Evolutionary conservation across 257 asterid genomes (phyloP).

Genomic region (Verbena officinalis): DNA sequence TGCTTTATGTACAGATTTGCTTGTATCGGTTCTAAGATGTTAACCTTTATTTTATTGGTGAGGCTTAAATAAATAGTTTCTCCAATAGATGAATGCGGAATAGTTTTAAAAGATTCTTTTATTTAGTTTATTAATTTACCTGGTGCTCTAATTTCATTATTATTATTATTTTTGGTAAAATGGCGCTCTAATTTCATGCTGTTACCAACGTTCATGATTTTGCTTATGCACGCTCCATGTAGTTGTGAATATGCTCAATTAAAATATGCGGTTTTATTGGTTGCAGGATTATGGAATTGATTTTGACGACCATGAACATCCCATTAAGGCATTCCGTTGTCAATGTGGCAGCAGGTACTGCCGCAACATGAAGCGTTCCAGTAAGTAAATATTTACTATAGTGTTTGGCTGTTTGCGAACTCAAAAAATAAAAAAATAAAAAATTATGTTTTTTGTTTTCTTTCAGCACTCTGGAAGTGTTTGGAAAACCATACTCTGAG

Average conservation of each 20-base stretch:
- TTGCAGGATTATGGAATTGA: slow-evolving; percentile 94
- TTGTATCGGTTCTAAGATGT: not conserved
- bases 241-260: not conserved
- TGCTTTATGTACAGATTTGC: slow-evolving; percentile 15
- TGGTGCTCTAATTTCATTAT: not conserved
- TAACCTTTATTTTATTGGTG: slow-evolving; percentile 10
- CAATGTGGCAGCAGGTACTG: slow-evolving; percentile 86
- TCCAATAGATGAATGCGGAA: not conserved
- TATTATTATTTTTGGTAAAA: too few species aligned
- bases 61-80: not conserved
- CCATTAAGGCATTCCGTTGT: slow-evolving; percentile 76
- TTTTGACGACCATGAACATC: slow-evolving; percentile 88
- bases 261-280: slow-evolving; percentile 11
- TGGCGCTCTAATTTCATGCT: too few species aligned
- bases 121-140: not conserved
- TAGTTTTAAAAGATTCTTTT: slow-evolving; percentile 1
- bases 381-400: too few species aligned
- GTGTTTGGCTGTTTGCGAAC: too few species aligned
- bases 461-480: too few species aligned
- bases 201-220: too few species aligned
- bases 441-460: too few species aligned
- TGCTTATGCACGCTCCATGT: too few species aligned
- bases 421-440: too few species aligned
- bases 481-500: too few species aligned
- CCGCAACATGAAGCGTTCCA: slow-evolving; percentile 73